These are phyloP conservation scores for Barnettozyma populi DNA, from an alignment of 805 yeast genomes.

Conservation along the genomic window DNA sequence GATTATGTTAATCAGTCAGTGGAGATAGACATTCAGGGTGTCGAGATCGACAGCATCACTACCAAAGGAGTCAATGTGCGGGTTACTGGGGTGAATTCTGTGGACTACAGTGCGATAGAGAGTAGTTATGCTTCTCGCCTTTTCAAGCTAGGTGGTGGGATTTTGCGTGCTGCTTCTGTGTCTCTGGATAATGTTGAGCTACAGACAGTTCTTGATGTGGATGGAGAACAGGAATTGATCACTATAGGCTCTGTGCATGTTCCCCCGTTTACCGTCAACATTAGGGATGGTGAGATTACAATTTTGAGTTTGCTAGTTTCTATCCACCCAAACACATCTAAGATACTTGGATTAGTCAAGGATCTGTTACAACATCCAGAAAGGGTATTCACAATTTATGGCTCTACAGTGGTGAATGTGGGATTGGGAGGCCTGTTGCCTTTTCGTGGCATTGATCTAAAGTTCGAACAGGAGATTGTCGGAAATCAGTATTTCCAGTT, in stretches of 20 bases:
- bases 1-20: slow-evolving; percentile 29
- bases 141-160: slow-evolving; percentile 30
- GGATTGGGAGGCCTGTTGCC: slow-evolving; percentile 30
- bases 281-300: slow-evolving; percentile 25
- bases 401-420: slow-evolving; percentile 29
- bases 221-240: slow-evolving; percentile 11
- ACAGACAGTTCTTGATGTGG: slow-evolving; percentile 17
- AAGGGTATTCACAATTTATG: slow-evolving; percentile 28
- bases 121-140: slow-evolving; percentile 21
- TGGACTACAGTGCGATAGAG: slow-evolving; percentile 29
- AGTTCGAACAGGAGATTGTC: slow-evolving; percentile 27
- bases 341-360: slow-evolving; percentile 30
- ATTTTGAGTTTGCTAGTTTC: slow-evolving; percentile 26
- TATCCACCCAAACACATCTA: slow-evolving; percentile 29
- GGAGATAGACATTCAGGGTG: slow-evolving; percentile 26
- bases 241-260: slow-evolving; percentile 30
- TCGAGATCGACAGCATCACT: slow-evolving; percentile 27
- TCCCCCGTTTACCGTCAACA: slow-evolving; percentile 29
- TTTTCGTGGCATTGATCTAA: slow-evolving; percentile 26
- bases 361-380: slow-evolving; percentile 28
- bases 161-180: slow-evolving; percentile 25
- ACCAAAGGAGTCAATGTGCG: slow-evolving; percentile 29
- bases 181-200: slow-evolving; percentile 29
- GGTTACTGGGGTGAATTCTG: slow-evolving; percentile 27
- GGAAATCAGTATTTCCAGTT: slow-evolving; percentile 21